Conservation (phyloP, 306 rosid species). For the Bauhinia variegata region DNA sequence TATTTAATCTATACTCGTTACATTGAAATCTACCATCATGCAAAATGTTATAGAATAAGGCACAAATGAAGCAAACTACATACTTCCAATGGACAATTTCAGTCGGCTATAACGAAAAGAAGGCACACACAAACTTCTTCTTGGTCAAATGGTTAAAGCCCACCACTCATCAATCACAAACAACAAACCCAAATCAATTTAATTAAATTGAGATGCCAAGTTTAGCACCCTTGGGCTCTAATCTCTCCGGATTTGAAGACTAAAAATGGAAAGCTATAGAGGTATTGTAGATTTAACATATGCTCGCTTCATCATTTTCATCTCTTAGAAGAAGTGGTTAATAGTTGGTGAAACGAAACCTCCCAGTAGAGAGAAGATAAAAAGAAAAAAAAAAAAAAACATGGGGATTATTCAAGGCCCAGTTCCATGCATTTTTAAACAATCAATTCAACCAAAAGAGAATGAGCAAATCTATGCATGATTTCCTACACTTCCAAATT, state of each 20-base stretch:
- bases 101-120: background rate
- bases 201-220: background rate
- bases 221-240: background rate
- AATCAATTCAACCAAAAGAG: conserved; percentile 3
- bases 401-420: background rate
- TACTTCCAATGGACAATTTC: background rate
- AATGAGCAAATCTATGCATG: no score
- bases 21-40: background rate
- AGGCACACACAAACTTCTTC: background rate
- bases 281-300: no score
- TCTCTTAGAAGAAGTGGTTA: no score
- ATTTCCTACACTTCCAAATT: background rate
- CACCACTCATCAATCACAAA: conserved; percentile 11
- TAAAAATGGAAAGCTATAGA: no score
- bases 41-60: background rate
- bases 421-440: background rate
- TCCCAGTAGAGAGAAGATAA: no score
- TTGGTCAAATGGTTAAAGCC: background rate
- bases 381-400: background rate
- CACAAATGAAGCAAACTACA: background rate
- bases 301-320: no score
- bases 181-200: background rate
- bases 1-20: background rate
- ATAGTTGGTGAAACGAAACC: no score
- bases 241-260: no score